phyloP scores from a whole-genome alignment of 2,329 filamentous ascomycete genomes.

The Penicillium sp. region DNA sequence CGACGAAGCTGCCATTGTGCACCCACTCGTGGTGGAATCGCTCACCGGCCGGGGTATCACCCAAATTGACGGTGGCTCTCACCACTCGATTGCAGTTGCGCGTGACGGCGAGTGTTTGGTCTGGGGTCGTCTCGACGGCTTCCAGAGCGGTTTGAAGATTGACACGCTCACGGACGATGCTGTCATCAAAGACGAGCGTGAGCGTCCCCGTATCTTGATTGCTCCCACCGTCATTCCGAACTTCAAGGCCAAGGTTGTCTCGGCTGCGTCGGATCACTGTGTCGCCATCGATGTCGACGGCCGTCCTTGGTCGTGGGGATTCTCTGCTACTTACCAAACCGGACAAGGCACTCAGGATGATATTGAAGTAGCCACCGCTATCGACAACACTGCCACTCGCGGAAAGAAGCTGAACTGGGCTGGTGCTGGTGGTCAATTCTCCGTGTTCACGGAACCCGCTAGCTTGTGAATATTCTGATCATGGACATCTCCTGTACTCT shows the following conservation, averaged over 20 bases:
- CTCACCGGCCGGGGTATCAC: conserved; percentile 66
- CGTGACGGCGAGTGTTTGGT: conserved; percentile 56
- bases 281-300: conserved; percentile 70
- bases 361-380: conserved; percentile 71
- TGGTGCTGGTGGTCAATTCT: conserved; percentile 83
- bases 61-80: conserved; percentile 69
- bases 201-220: conserved; percentile 70
- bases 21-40: conserved; percentile 66
- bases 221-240: conserved; percentile 63
- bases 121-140: conserved; percentile 63
- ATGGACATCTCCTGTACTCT: background rate
- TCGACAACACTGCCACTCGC: conserved; percentile 81
- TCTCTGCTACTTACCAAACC: conserved; percentile 78
- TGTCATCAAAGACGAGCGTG: conserved; percentile 64
- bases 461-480: conserved; percentile 11
- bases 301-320: conserved; percentile 76
- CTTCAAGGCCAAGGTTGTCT: conserved; percentile 59
- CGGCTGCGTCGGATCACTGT: conserved; percentile 70
- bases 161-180: conserved; percentile 58
- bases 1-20: conserved; percentile 70
- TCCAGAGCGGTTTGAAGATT: conserved; percentile 62
- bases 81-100: conserved; percentile 69
- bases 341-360: conserved; percentile 79
- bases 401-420: conserved; percentile 74
- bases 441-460: conserved; percentile 40